Evolutionary conservation across 441 rosid species (phyloP).

Genomic region (Brassica balearica): DNA sequence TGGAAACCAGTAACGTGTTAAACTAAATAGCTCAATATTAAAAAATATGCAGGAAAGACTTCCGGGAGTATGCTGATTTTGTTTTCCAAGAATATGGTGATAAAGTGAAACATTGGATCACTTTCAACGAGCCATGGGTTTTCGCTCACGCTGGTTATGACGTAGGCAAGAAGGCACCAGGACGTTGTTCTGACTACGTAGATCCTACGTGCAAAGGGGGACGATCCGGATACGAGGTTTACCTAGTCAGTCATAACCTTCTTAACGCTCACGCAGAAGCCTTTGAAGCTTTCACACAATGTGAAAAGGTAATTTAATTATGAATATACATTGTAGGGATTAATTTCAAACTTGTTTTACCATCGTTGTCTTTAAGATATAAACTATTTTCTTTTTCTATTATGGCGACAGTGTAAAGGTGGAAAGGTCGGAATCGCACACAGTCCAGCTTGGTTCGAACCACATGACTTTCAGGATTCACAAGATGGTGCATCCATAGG

Average conservation of each 20-base stretch:
- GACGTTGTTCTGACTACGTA: slow-evolving; percentile 36
- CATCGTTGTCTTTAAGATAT: neutral
- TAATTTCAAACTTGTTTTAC: neutral
- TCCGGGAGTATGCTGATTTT: slow-evolving; percentile 39
- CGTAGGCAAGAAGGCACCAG: slow-evolving; percentile 42
- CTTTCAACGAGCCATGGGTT: slow-evolving; percentile 47
- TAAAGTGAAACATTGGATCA: slow-evolving; percentile 44
- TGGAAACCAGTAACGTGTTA: no score
- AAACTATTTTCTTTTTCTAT: neutral
- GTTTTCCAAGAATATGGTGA: slow-evolving; percentile 41
- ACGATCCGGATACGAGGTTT: slow-evolving; percentile 41
- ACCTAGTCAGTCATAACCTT: slow-evolving; percentile 39
- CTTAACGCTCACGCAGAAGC: slow-evolving; percentile 42
- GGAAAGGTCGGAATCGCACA: slow-evolving; percentile 40
- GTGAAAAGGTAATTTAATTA: slow-evolving; percentile 17
- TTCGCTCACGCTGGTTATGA: slow-evolving; percentile 43
- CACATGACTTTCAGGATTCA: slow-evolving; percentile 30
- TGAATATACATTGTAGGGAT: neutral
- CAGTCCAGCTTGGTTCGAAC: slow-evolving; percentile 38
- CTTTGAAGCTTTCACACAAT: slow-evolving; percentile 22
- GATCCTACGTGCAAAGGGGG: slow-evolving; percentile 9
- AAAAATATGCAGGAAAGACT: slow-evolving; percentile 30
- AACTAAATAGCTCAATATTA: no score
- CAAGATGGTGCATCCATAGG: slow-evolving; percentile 24
- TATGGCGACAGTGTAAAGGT: slow-evolving; percentile 36